phyloP scores from a whole-genome alignment of 1,284 basidiomycete species.

The Phenoliferia sp. region DNA sequence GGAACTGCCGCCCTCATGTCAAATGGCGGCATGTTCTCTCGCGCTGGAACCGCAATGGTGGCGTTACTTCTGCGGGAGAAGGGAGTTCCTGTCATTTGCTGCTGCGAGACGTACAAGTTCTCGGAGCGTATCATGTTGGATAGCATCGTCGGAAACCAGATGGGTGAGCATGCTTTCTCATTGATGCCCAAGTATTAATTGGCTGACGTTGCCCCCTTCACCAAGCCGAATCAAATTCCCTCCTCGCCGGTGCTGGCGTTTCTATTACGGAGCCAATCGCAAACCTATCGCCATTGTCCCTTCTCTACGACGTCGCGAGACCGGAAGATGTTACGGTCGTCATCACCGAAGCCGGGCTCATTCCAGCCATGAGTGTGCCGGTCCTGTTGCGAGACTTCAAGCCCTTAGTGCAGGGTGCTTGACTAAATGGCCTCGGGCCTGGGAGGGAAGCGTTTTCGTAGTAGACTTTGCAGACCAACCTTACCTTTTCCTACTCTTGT shows the following conservation, averaged over 20 bases:
- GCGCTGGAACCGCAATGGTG: slow-evolving; percentile 90
- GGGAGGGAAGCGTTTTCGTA: no score
- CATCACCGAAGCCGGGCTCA: slow-evolving; percentile 67
- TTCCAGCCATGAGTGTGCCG: slow-evolving; percentile 36
- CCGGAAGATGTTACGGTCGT: slow-evolving; percentile 87
- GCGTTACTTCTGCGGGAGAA: slow-evolving; percentile 91
- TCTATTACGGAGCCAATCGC: slow-evolving; percentile 34
- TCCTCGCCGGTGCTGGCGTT: slow-evolving; percentile 13
- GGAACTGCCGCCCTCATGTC: slow-evolving; percentile 92
- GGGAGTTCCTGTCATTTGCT: slow-evolving; percentile 88
- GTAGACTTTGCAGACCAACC: no score
- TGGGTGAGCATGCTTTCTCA: slow-evolving; percentile 54
- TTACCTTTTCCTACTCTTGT: no score
- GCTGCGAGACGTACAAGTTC: slow-evolving; percentile 98
- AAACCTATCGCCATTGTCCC: slow-evolving; percentile 69
- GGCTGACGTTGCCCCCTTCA: background rate
- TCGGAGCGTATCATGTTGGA: slow-evolving; percentile 89
- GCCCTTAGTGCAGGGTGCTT: background rate
- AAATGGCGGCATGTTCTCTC: slow-evolving; percentile 89
- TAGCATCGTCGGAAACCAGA: slow-evolving; percentile 91
- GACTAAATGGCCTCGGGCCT: no score
- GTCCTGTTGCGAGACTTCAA: slow-evolving; percentile 38
- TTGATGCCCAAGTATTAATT: background rate
- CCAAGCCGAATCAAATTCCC: slow-evolving; percentile 30
- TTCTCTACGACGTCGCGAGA: slow-evolving; percentile 87